Evolutionary conservation across 2,329 filamentous ascomycete genomes (phyloP), one percentile per base, ranked within the genome.

Genomic region (Trichoderma brevicompactum): DNA sequence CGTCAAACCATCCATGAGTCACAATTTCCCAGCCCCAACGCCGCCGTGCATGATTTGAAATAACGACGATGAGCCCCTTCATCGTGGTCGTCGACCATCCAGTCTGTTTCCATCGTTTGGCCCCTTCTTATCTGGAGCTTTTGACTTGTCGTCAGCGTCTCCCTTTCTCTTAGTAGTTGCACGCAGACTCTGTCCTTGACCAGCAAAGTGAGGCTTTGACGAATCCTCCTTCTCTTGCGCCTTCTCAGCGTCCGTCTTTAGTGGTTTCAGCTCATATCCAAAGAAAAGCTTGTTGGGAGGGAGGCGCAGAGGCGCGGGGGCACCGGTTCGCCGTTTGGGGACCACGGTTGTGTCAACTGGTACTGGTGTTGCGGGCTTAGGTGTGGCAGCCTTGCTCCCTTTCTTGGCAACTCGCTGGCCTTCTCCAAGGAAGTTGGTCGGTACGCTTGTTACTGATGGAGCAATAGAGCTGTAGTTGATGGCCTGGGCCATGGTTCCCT

Each of bases 381-480:
- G 90, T 0, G 76, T 77, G 3, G 74, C 62, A 0, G 85, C 83
- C 76, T 96, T 97, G 73, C 87, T 89, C 2, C 75, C 75, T 79
- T 95, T 96, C 81, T 95, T 96, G 1, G 88, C 89, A n/a, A 99
- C 80, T 69, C 91, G 90, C 74, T 97, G 92, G 0, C 95, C 95
- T 41, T 88, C 87, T 2, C 88, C 87, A 0, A 90, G 77, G 76
- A 98, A 98, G 75, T 95, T 90, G 1, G 92, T 94, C 0, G 89
- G 82, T 6, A 86, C 86, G 13, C 87, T 88, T 13, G 88, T 84
- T 2, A 92, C 85, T 3, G 88, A 88, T 1, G 95, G 94, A 0
- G 93, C 92, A 70, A 99, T 96, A 38, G 93, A 87, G 60, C 88
- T 86, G 78, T 98, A 99, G 81, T 97, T 97, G 82, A 99, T 98